Evolutionary conservation across 345 rosid species (phyloP).

Genomic region (Iberis pinnata): DNA sequence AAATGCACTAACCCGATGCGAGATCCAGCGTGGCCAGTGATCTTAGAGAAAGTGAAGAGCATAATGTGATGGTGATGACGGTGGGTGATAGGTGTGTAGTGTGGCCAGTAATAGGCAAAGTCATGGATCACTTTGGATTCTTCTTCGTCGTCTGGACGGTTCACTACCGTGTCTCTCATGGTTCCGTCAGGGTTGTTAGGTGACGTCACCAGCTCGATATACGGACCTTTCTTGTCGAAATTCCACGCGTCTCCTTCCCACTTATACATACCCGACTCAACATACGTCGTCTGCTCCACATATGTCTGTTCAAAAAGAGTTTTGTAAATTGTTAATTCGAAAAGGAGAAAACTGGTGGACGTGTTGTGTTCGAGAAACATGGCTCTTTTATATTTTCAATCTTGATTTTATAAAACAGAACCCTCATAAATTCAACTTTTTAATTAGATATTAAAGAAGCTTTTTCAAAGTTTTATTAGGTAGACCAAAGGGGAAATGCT

Average conservation of each 20-base stretch:
- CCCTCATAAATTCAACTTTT: conserved; percentile 2
- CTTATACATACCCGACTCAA: conserved; percentile 56
- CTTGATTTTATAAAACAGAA: background rate
- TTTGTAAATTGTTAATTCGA: too few relatives aligned
- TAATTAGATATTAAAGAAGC: too few relatives aligned
- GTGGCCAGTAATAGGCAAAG: conserved; percentile 93
- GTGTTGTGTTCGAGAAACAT: conserved; percentile 47
- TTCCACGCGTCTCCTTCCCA: conserved; percentile 80
- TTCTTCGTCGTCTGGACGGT: conserved; percentile 33
- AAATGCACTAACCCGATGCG: conserved; percentile 90
- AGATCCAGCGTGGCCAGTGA: conserved; percentile 92
- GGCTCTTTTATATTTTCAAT: conserved; percentile 33
- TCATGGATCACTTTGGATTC: conserved; percentile 67
- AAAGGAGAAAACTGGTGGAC: background rate
- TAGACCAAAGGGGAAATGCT: too few relatives aligned
- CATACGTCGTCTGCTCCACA: conserved; percentile 43
- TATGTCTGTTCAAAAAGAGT: conserved; percentile 54
- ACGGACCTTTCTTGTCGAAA: conserved; percentile 51
- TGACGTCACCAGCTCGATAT: conserved; percentile 62
- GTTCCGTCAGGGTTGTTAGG: conserved; percentile 88
- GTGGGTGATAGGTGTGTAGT: conserved; percentile 58
- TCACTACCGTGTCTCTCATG: conserved; percentile 58
- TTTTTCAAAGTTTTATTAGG: too few relatives aligned
- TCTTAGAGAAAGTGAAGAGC: conserved; percentile 86
- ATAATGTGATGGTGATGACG: conserved; percentile 61